Conservation (phyloP, 371 early-diverging fungal species). For the Mucor circinelloides region DNA sequence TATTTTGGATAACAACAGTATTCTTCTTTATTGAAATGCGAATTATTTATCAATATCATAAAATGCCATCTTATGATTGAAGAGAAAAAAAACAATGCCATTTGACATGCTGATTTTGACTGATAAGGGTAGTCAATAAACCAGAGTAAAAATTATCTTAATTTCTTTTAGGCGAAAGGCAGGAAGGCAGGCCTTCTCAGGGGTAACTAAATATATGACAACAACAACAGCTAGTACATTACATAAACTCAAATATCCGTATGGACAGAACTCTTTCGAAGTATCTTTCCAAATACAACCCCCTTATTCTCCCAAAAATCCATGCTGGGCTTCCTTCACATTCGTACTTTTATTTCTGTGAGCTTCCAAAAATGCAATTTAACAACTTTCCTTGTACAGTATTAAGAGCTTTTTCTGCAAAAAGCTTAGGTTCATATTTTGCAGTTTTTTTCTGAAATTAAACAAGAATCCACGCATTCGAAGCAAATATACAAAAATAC, state of each 20-base stretch:
- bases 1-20: background rate
- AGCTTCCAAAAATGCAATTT: background rate
- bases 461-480: too few species aligned
- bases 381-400: background rate
- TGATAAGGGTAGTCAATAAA: background rate
- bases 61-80: background rate
- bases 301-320: too few species aligned
- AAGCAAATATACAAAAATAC: too few species aligned
- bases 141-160: too few species aligned
- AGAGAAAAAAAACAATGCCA: background rate
- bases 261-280: too few species aligned
- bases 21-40: background rate
- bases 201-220: too few species aligned
- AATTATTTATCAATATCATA: background rate
- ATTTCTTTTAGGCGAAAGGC: background rate
- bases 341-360: background rate
- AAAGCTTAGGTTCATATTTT: background rate
- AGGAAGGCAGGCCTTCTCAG: too few species aligned
- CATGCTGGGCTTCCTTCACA: too few species aligned
- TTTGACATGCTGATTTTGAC: background rate
- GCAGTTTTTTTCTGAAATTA: background rate
- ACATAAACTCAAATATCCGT: too few species aligned
- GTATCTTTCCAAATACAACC: background rate
- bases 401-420: background rate
- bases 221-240: too few species aligned